Conservation (phyloP, 1,139 yeast species). For the Fermentozyma sake region DNA sequence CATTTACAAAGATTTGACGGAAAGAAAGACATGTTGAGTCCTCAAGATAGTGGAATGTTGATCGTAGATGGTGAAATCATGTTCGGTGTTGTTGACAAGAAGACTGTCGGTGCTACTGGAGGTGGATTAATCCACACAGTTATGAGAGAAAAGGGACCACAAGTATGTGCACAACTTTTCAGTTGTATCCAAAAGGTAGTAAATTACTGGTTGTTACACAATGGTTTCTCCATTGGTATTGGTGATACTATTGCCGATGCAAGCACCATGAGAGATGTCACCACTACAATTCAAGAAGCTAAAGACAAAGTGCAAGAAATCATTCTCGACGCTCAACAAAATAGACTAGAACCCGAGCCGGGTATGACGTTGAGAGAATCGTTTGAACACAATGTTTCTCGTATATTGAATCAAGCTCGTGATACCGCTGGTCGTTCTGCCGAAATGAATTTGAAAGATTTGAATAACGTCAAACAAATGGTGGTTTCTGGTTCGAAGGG, state of each 20-base stretch:
- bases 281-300: slow-evolving; percentile 89
- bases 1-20: slow-evolving; percentile 92
- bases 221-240: slow-evolving; percentile 97
- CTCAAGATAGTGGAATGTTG: slow-evolving; percentile 88
- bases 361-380: slow-evolving; percentile 99
- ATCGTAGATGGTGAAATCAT: slow-evolving; percentile 89
- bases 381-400: slow-evolving; percentile 93
- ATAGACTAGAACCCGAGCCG: slow-evolving; percentile 87
- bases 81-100: slow-evolving; percentile 97
- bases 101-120: slow-evolving; percentile 96
- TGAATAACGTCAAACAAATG: slow-evolving; percentile 97
- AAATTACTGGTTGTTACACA: slow-evolving; percentile 92
- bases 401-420: slow-evolving; percentile 96
- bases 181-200: slow-evolving; percentile 94
- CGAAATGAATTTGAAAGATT: slow-evolving; percentile 89
- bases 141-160: slow-evolving; percentile 95
- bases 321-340: slow-evolving; percentile 86
- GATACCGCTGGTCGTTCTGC: slow-evolving; percentile 99
- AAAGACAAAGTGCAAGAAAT: slow-evolving; percentile 91
- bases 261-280: slow-evolving; percentile 90
- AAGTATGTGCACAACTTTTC: slow-evolving; percentile 83
- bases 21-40: slow-evolving; percentile 77
- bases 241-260: slow-evolving; percentile 99
- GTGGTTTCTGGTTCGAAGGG: slow-evolving; percentile 99
- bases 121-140: slow-evolving; percentile 98